phyloP scores from a whole-genome alignment of 768 basidiomycete genomes.

The Boletus sensibilis region DNA sequence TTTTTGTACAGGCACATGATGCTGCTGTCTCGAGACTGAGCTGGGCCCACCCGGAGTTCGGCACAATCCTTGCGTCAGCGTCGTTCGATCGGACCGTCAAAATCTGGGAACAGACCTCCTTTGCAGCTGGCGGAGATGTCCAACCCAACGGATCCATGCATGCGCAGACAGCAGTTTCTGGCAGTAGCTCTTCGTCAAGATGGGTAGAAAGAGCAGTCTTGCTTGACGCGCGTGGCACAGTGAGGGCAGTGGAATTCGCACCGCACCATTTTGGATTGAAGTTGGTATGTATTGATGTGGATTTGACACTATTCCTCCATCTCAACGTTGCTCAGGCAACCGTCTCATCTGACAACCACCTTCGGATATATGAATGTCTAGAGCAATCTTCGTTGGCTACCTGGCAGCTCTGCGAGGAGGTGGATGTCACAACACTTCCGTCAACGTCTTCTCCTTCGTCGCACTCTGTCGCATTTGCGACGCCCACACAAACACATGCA shows the following conservation, averaged over 20 bases:
- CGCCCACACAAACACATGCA: slow-evolving; percentile 64
- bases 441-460: slow-evolving; percentile 40
- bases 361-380: slow-evolving; percentile 89
- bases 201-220: slow-evolving; percentile 78
- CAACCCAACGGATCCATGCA: slow-evolving; percentile 25
- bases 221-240: slow-evolving; percentile 81
- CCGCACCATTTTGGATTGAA: slow-evolving; percentile 88
- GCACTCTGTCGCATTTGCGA: slow-evolving; percentile 61
- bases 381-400: slow-evolving; percentile 68
- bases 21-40: slow-evolving; percentile 79
- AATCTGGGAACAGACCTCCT: slow-evolving; percentile 76
- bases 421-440: slow-evolving; percentile 66
- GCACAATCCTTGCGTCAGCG: slow-evolving; percentile 79
- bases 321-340: slow-evolving; percentile 57
- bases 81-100: slow-evolving; percentile 92
- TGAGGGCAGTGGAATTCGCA: slow-evolving; percentile 83
- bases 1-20: slow-evolving; percentile 79
- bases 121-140: slow-evolving; percentile 28
- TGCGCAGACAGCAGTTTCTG: slow-evolving; percentile 7
- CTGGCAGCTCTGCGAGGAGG: slow-evolving; percentile 74
- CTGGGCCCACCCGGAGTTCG: slow-evolving; percentile 95
- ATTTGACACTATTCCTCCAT: background rate
- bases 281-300: slow-evolving; percentile 50
- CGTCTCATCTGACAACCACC: slow-evolving; percentile 81
- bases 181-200: slow-evolving; percentile 38